Evolutionary conservation across 2,329 filamentous ascomycete genomes (phyloP), one percentile per base, ranked within the genome.

Genomic region (Claviceps quebecensis): DNA sequence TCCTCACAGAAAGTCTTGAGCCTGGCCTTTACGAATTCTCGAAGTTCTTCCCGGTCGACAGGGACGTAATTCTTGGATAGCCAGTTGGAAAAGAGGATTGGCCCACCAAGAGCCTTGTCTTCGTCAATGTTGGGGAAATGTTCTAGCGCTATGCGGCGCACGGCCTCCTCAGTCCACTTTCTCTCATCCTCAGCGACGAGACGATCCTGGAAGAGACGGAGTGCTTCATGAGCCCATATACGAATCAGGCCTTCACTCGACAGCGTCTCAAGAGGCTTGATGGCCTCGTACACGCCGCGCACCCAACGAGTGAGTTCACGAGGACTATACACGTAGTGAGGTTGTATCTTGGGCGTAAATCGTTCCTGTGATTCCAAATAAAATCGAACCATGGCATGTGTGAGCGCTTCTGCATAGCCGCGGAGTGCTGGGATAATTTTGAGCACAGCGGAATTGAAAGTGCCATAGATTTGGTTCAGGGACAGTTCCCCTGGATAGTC

Each of bases 1-100:
- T 99, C 93, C 64, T 99, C 94, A 63, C 93, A 99, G 76, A 99
- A 99, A 0, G 93, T 98, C 73, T 86, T 91, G 54, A 99, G 79
- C 63, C 93, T 84, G 49, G 93, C 93, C 70, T 96, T 97, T 65
- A 98, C 93, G 59, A 97, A 98, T 58, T 97, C 93, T 59, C 94
- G 84, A 39, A 99, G 76, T 61, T 94, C 86, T 64, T 98, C 93
- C 58, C 93, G 86, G 61, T 95, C 89, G 40, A 99, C 93, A 6
- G 93, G 93, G 11, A 97, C 82, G 63, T 99, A 99, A 66, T 99
- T 87, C 80, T 95, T 97, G 13, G 91, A 97, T 5, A 98, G 77
- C 93, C 93, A 99, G 71, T 98, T 99, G 6, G 94, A 98, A 76
- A 95, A 99, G 52, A 99, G 73, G 51, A 99, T 97, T 0, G 93